These are phyloP conservation scores for Flueggea neowawraea DNA, from an alignment of 441 rosid species.

Conservation along the genomic window DNA sequence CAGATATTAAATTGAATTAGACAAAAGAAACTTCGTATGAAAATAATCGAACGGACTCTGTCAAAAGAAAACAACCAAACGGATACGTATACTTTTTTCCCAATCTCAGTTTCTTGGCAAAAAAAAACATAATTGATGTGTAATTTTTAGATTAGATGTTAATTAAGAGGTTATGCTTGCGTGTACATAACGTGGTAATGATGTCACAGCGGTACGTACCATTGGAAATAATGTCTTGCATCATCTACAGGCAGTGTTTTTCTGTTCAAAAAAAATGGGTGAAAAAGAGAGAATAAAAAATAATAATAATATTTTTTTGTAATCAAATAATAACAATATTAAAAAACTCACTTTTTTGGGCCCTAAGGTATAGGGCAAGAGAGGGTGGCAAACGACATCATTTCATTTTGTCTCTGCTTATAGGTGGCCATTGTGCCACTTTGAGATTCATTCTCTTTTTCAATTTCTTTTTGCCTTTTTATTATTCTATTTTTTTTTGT, in stretches of 20 bases:
- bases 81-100: too few relatives aligned
- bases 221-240: conserved; percentile 13
- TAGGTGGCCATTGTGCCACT: conserved; percentile 35
- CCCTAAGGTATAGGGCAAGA: conserved; percentile 21
- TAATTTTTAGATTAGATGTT: not conserved
- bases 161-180: conserved; percentile 14
- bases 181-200: conserved; percentile 31
- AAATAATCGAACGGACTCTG: too few relatives aligned
- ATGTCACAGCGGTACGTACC: conserved; percentile 26
- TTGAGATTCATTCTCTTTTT: conserved; percentile 2
- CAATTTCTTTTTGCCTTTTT: too few relatives aligned
- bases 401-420: conserved; percentile 54
- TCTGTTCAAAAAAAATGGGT: too few relatives aligned
- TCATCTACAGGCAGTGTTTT: not conserved
- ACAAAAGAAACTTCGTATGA: too few relatives aligned
- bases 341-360: conserved; percentile 29
- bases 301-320: too few relatives aligned
- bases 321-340: too few relatives aligned
- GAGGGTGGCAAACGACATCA: conserved; percentile 54
- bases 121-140: too few relatives aligned
- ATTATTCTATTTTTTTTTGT: not conserved
- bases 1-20: too few relatives aligned
- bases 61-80: too few relatives aligned
- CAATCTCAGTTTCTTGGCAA: too few relatives aligned
- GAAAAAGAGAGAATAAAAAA: not conserved